Evolutionary conservation across 169 alveolate species (phyloP).

Genomic region (Babesia ovata): DNA sequence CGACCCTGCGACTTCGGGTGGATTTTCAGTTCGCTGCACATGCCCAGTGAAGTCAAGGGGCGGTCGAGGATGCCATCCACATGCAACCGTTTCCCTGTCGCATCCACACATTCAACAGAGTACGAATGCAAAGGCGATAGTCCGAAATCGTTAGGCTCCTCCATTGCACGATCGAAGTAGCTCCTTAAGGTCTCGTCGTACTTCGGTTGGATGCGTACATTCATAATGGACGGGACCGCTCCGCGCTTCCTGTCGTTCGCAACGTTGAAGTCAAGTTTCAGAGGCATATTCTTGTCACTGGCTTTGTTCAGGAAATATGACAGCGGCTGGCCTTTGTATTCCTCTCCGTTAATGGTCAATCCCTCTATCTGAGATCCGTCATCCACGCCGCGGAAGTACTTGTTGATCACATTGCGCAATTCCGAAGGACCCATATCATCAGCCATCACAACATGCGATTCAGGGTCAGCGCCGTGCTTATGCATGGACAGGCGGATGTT

Average conservation of each 20-base stretch:
- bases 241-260: conserved; percentile 42
- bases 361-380: conserved; percentile 33
- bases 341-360: conserved; percentile 44
- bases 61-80: conserved; percentile 44
- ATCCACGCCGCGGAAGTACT: conserved; percentile 61
- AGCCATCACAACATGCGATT: conserved; percentile 47
- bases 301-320: conserved; percentile 21
- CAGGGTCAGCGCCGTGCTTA: conserved; percentile 53
- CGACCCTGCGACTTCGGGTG: conserved; percentile 37
- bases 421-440: conserved; percentile 49
- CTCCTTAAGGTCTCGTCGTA: conserved; percentile 56
- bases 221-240: conserved; percentile 20
- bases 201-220: conserved; percentile 64
- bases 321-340: conserved; percentile 27
- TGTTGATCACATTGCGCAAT: conserved; percentile 53
- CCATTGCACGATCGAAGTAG: conserved; percentile 60
- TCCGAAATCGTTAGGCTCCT: conserved; percentile 66
- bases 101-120: conserved; percentile 51
- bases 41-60: conserved; percentile 49
- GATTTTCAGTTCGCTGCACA: conserved; percentile 30
- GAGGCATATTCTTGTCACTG: conserved; percentile 28
- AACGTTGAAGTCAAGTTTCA: conserved; percentile 47
- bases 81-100: conserved; percentile 49
- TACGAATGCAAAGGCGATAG: conserved; percentile 65
- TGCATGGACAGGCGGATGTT: conserved; percentile 20